phyloP scores from a whole-genome alignment of 179 eudicot genomes.

The Amaranthus tricolor region DNA sequence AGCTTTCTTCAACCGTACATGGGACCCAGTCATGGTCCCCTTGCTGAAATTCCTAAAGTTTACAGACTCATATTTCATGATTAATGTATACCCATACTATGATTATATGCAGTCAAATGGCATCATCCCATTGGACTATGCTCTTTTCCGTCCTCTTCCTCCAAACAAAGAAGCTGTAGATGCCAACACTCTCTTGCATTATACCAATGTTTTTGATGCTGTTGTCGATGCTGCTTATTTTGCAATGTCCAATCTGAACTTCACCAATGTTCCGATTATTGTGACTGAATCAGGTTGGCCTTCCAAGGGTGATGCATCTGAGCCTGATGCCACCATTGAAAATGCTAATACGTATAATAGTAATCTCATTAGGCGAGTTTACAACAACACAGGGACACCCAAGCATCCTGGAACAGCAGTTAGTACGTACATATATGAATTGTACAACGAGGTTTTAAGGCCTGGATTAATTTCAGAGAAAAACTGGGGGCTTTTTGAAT shows the following conservation, averaged over 20 bases:
- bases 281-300: constrained; percentile 98
- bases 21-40: constrained; percentile 67
- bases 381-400: constrained; percentile 84
- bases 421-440: constrained; percentile 79
- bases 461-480: constrained; percentile 68
- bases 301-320: constrained; percentile 74
- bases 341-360: constrained; percentile 83
- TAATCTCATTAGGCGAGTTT: constrained; percentile 69
- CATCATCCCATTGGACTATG: constrained; percentile 76
- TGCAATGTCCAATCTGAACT: constrained; percentile 66
- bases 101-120: constrained; percentile 78
- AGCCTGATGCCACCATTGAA: constrained; percentile 71
- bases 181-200: constrained; percentile 75
- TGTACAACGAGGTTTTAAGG: constrained; percentile 75
- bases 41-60: constrained; percentile 66
- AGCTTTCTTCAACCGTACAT: constrained; percentile 79
- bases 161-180: constrained; percentile 93
- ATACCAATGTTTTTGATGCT: constrained; percentile 82
- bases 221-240: constrained; percentile 87
- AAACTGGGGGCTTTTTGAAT: constrained; percentile 82
- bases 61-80: constrained; percentile 65
- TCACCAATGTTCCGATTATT: constrained; percentile 65
- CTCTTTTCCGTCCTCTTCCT: constrained; percentile 75
- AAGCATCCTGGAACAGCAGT: constrained; percentile 74
- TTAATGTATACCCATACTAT: constrained; percentile 74